Evolutionary conservation across 495 filamentous ascomycete genomes (phyloP).

Genomic region (Elasticomyces elasticus): DNA sequence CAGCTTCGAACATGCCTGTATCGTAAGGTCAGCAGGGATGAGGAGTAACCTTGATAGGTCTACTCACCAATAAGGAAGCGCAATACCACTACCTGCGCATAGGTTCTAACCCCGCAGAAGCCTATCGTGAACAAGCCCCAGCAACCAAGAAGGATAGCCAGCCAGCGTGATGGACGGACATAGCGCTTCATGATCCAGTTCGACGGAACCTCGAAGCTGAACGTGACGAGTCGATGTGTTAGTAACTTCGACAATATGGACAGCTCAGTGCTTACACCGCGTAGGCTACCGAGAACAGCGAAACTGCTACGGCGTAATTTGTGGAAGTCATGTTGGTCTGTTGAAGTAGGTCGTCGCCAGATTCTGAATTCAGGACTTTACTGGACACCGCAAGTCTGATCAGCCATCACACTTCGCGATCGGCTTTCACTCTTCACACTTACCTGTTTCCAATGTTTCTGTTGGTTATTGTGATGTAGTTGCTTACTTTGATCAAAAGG

Average conservation of each 20-base stretch:
- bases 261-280: no score
- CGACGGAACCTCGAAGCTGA: slow-evolving; percentile 14
- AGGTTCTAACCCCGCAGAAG: slow-evolving; percentile 32
- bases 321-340: slow-evolving; percentile 10
- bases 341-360: slow-evolving; percentile 14
- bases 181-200: slow-evolving; percentile 23
- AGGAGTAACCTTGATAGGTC: no score
- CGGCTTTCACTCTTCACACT: no score
- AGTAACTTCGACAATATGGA: no score
- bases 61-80: slow-evolving; percentile 33
- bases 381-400: no score
- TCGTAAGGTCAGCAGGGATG: no score
- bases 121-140: slow-evolving; percentile 19
- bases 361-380: slow-evolving; percentile 13
- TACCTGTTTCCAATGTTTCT: no score
- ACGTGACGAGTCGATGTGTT: no score
- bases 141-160: slow-evolving; percentile 9
- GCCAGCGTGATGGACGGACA: slow-evolving; percentile 15
- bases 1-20: no score
- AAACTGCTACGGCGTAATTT: slow-evolving; percentile 11
- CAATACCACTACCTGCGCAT: slow-evolving; percentile 36
- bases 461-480: no score
- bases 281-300: slow-evolving; percentile 18
- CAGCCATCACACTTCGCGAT: no score
- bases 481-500: no score